Conservation (phyloP, 2,329 filamentous ascomycete genomes). For the Alternaria ventricosa region DNA sequence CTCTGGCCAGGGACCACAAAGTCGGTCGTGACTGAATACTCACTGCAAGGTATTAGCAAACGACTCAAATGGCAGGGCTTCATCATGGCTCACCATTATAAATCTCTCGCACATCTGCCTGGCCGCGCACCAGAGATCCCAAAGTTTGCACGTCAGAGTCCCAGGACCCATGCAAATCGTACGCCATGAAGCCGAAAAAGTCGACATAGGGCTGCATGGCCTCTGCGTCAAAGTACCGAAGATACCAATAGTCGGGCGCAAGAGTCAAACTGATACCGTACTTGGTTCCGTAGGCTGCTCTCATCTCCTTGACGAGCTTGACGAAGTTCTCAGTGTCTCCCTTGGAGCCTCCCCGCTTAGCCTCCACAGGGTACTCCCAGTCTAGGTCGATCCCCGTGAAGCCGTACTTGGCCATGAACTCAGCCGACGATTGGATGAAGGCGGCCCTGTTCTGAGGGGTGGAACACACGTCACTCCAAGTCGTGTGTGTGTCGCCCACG, state of each 20-base stretch:
- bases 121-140: conserved; percentile 19
- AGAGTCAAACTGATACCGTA: conserved; percentile 35
- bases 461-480: conserved; percentile 1
- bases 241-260: conserved; percentile 32
- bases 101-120: conserved; percentile 58
- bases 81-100: conserved; percentile 14
- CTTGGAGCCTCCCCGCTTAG: conserved; percentile 44
- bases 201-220: conserved; percentile 48
- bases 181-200: conserved; percentile 22
- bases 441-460: not conserved
- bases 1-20: not conserved
- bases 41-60: not conserved
- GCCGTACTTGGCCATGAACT: conserved; percentile 52
- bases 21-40: not conserved
- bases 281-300: conserved; percentile 8
- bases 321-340: conserved; percentile 41
- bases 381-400: conserved; percentile 56
- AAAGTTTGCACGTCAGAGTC: conserved; percentile 45
- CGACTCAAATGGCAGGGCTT: not conserved
- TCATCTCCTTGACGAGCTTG: conserved; percentile 21
- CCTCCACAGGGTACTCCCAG: conserved; percentile 43
- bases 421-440: conserved; percentile 40
- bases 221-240: conserved; percentile 33
- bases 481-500: not conserved
- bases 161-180: conserved; percentile 29